Percentiles rank a stretch among this genome's conserved stretches.
Conservation (phyloP, 768 basidiomycete species). For the Boletus sp. region DNA sequence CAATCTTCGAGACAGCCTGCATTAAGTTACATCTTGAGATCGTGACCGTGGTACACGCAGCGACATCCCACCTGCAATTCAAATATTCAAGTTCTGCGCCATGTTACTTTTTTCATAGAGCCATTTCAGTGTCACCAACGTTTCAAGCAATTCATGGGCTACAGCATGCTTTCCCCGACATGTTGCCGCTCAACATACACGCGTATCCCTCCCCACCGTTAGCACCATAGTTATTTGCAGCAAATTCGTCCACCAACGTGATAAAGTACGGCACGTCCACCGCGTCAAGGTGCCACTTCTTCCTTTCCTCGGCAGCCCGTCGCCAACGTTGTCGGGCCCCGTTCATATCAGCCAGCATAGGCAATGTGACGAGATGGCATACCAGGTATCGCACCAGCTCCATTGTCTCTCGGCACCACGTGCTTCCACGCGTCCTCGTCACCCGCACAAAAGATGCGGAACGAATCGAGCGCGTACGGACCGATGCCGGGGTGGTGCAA, state of each 20-base stretch:
- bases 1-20: too few relatives aligned
- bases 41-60: too few relatives aligned
- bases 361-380: constrained; percentile 23
- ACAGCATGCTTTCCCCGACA: too few relatives aligned
- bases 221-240: constrained; percentile 20
- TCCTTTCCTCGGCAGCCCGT: constrained; percentile 59
- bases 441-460: too few relatives aligned
- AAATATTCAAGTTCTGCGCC: too few relatives aligned
- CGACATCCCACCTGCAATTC: too few relatives aligned
- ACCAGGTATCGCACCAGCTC: constrained; percentile 68
- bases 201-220: constrained; percentile 28
- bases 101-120: too few relatives aligned
- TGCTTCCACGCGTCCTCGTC: constrained; percentile 58
- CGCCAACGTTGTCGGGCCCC: constrained; percentile 56
- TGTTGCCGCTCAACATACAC: constrained; percentile 6
- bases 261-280: constrained; percentile 40
- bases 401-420: constrained; percentile 66
- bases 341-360: not conserved
- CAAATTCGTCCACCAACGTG: constrained; percentile 41
- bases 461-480: too few relatives aligned
- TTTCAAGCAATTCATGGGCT: too few relatives aligned
- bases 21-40: too few relatives aligned
- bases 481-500: too few relatives aligned
- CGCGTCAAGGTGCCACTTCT: constrained; percentile 46
- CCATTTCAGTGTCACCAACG: too few relatives aligned